phyloP scores from a whole-genome alignment of 1,284 basidiomycete species.

The Melanopsichium pennsylvanicum region DNA sequence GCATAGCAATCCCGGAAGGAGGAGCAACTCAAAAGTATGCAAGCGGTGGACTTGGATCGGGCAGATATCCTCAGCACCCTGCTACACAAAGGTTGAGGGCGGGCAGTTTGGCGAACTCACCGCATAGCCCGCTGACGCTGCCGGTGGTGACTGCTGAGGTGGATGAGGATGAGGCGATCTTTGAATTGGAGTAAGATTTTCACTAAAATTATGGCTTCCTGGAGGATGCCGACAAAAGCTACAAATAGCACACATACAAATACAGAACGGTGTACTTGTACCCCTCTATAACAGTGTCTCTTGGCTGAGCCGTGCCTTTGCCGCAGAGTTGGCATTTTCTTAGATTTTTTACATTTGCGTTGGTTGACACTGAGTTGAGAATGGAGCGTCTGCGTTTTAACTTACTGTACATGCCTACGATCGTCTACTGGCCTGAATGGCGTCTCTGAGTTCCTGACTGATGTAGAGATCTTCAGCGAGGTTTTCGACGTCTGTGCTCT shows the following conservation, averaged over 20 bases:
- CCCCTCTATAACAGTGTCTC: too few relatives aligned
- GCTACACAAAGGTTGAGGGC: slow-evolving; percentile 37
- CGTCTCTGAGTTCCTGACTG: slow-evolving; percentile 50
- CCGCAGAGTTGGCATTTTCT: too few relatives aligned
- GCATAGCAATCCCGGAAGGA: slow-evolving; percentile 30
- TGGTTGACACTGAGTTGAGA: too few relatives aligned
- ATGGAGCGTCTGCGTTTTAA: too few relatives aligned
- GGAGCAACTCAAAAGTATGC: slow-evolving; percentile 14
- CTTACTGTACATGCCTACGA: too few relatives aligned
- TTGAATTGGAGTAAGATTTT: slow-evolving; percentile 63
- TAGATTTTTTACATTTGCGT: too few relatives aligned
- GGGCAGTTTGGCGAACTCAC: slow-evolving; percentile 24
- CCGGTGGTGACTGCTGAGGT: slow-evolving; percentile 52
- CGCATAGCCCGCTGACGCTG: slow-evolving; percentile 43
- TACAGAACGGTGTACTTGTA: slow-evolving; percentile 7
- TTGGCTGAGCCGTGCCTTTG: too few relatives aligned
- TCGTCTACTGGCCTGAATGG: slow-evolving; percentile 23
- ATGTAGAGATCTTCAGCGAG: slow-evolving; percentile 63
- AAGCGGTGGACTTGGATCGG: not conserved
- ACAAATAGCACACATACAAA: not conserved
- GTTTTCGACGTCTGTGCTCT: slow-evolving; percentile 26
- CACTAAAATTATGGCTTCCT: not conserved
- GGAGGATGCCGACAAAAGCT: too few relatives aligned
- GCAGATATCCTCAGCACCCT: slow-evolving; percentile 25
- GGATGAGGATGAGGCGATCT: slow-evolving; percentile 62